Conservation (phyloP, 495 filamentous ascomycete genomes). For the Lepraria neglecta region DNA sequence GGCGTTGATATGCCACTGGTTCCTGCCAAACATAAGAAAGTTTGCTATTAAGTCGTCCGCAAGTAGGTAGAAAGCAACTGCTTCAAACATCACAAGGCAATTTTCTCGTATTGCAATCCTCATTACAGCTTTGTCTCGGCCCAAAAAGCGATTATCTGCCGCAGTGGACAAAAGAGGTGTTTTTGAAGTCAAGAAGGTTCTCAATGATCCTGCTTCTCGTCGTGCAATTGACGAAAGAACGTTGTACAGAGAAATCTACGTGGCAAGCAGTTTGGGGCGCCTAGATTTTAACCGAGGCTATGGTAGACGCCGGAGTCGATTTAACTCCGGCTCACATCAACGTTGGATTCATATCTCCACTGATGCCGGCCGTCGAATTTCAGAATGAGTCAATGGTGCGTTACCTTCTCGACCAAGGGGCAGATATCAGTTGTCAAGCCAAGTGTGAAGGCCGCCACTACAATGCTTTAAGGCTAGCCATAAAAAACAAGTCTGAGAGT, state of each 20-base stretch:
- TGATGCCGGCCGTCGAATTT: background rate
- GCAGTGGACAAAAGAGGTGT: background rate
- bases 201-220: background rate
- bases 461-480: background rate
- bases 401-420: conserved; percentile 15
- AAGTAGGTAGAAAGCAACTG: background rate
- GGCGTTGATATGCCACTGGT: background rate
- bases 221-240: background rate
- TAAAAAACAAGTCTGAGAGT: background rate
- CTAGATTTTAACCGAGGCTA: background rate
- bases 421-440: conserved; percentile 29
- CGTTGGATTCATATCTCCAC: background rate
- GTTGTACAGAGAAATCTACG: background rate
- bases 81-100: background rate
- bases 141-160: background rate
- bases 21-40: background rate
- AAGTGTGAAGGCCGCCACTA: background rate
- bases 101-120: background rate
- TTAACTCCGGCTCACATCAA: background rate
- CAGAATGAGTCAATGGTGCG: too few relatives aligned
- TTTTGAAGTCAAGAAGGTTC: background rate
- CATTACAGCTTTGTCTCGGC: background rate
- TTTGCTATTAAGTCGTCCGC: background rate
- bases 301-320: conserved; percentile 5
- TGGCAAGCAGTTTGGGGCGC: background rate